Conservation (phyloP, 2,329 filamentous ascomycete species). For the Arachnopeziza araneosa region DNA sequence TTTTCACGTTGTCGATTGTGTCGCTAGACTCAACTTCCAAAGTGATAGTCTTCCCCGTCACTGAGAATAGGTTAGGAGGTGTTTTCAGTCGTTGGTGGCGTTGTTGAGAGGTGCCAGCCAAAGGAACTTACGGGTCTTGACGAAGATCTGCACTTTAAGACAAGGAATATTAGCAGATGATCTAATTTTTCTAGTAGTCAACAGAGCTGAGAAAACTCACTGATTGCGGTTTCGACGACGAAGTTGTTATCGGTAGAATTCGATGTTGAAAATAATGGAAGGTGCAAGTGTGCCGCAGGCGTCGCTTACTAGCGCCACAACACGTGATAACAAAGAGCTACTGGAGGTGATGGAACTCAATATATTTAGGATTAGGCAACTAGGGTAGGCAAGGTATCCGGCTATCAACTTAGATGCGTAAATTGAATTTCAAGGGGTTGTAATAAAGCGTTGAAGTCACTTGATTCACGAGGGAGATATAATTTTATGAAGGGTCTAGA, state of each 20-base stretch:
- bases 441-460: too few species aligned
- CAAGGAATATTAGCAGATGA: constrained; percentile 43
- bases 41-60: constrained; percentile 99
- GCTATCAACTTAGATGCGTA: too few species aligned
- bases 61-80: constrained; percentile 40
- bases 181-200: constrained; percentile 16
- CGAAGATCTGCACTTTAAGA: constrained; percentile 68
- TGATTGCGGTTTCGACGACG: constrained; percentile 40
- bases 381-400: too few species aligned
- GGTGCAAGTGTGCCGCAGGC: background rate
- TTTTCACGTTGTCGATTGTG: constrained; percentile 99
- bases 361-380: too few species aligned
- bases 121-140: constrained; percentile 47
- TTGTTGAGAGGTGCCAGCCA: too few species aligned
- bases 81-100: too few species aligned
- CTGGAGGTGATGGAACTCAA: too few species aligned
- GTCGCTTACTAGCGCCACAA: background rate
- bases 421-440: too few species aligned
- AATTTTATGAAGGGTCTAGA: too few species aligned
- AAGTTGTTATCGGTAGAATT: constrained; percentile 17
- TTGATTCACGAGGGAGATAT: too few species aligned
- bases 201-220: constrained; percentile 39
- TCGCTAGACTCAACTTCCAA: constrained; percentile 98
- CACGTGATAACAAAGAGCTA: background rate
- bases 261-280: constrained; percentile 8